phyloP scores from a whole-genome alignment of 805 yeast species.

The Starmerella davenportii region DNA sequence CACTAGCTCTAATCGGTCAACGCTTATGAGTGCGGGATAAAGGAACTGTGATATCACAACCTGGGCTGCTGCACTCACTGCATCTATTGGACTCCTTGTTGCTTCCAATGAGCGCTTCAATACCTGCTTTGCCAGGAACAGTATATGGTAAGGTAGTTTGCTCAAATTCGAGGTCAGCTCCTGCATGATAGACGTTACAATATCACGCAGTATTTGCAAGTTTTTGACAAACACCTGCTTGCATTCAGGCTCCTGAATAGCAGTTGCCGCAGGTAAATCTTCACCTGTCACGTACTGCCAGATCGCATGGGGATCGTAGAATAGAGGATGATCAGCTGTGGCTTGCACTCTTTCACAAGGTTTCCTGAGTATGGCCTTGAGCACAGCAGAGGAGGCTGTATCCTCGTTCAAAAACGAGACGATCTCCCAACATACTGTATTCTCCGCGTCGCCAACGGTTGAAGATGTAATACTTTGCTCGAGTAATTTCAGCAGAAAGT shows the following conservation, averaged over 20 bases:
- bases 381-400: conserved; percentile 12
- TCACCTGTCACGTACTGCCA: conserved; percentile 19
- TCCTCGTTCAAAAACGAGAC: conserved; percentile 9
- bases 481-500: conserved; percentile 42
- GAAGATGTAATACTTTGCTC: conserved; percentile 16
- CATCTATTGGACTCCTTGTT: conserved; percentile 26
- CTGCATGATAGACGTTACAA: conserved; percentile 42
- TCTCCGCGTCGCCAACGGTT: conserved; percentile 9
- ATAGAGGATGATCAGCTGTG: conserved; percentile 37
- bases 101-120: conserved; percentile 13
- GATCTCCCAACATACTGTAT: conserved; percentile 11
- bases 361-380: conserved; percentile 25
- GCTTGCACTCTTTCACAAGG: conserved; percentile 20
- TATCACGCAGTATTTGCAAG: conserved; percentile 56
- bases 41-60: conserved; percentile 23
- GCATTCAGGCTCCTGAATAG: conserved; percentile 66
- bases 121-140: conserved; percentile 34
- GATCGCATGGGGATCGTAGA: conserved; percentile 51
- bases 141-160: conserved; percentile 37
- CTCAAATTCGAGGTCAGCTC: conserved; percentile 30
- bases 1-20: conserved; percentile 34
- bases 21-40: conserved; percentile 24
- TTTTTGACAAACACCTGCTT: conserved; percentile 53
- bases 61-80: conserved; percentile 54
- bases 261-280: conserved; percentile 36